Evolutionary conservation across 169 alveolate species (phyloP), one percentile per base, ranked within the genome.

Genomic region (Babesia ovata): DNA sequence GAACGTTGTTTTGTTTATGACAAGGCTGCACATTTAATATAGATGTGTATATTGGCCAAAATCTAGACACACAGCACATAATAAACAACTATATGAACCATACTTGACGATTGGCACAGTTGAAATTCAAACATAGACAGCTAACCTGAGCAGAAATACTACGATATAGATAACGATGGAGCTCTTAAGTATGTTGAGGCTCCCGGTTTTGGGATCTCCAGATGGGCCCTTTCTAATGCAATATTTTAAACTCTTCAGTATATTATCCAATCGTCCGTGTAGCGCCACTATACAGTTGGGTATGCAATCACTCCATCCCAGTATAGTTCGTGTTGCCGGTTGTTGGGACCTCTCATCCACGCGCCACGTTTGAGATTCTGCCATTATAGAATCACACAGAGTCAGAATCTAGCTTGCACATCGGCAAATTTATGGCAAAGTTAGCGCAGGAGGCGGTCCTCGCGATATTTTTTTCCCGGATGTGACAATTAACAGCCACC

Each of bases 101-200:
- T 12, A 14, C 2, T 61, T 3, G 7, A 61, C 49, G 54, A 42
- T 61, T 12, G 17, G 24, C 21, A 22, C 57, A 44, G 2, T 13
- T 61, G 24, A 29, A 16, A 61, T 4, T 4, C 17, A 22, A 10
- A 2, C 26, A 14, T 8, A 1, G 22, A 24, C 2, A 67, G 53
- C 76, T 0, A 53, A 67, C 76, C 76, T 67, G 63, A 49, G 28
- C 13, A 67, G 10, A 33, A 52, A 67, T 9, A 59, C 76, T 19
- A 53, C 54, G 16, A 16, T 19, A 28, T 67, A 67, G 28, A 33
- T 28, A 33, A 52, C 24, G 44, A 67, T 4, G 9, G 76, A 29
- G 9, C 46, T 54, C 33, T 46, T 56, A 12, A 67, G 65, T 50
- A 67, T 58, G 24, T 16, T 46, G 14, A 50, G 14, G 8, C 42